Conservation (phyloP, 148 eudicot genomes). For the Mesembryanthemum crystallinum region DNA sequence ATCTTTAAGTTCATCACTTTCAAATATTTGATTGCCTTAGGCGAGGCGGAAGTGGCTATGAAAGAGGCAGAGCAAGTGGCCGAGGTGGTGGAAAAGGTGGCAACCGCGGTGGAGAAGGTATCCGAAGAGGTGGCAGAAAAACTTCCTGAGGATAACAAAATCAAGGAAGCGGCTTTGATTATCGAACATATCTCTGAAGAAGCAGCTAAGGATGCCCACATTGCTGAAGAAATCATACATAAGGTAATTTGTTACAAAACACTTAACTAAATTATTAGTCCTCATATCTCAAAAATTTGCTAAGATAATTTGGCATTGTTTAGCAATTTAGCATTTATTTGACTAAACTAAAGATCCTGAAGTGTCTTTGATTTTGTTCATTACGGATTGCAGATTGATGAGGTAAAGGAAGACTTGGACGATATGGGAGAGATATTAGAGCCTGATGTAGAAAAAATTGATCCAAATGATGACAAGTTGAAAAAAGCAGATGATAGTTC, state of each 20-base stretch:
- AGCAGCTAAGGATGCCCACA: constrained; percentile 50
- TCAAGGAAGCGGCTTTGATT: constrained; percentile 54
- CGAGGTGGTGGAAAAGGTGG: constrained; percentile 72
- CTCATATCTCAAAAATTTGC: too few relatives aligned
- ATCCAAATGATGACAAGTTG: not conserved
- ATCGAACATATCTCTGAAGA: constrained; percentile 51
- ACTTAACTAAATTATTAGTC: too few relatives aligned
- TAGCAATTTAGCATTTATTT: too few relatives aligned
- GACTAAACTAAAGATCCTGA: too few relatives aligned
- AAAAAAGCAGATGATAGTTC: not conserved
- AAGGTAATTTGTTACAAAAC: constrained; percentile 36
- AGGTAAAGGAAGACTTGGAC: constrained; percentile 21
- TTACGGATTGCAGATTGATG: constrained; percentile 25
- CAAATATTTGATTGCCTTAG: constrained; percentile 22
- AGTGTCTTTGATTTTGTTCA: not conserved
- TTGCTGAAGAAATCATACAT: constrained; percentile 43
- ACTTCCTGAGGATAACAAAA: constrained; percentile 44
- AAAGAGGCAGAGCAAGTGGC: constrained; percentile 64
- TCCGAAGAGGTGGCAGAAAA: constrained; percentile 49
- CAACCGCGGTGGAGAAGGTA: constrained; percentile 51
- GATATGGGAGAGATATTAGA: constrained; percentile 19
- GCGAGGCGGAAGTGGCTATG: constrained; percentile 50
- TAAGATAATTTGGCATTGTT: too few relatives aligned
- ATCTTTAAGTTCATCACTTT: too few relatives aligned
- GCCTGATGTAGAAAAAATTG: constrained; percentile 26